A percentile compares a stretch with the other conserved stretches of the same genome.
Conservation (phyloP, 1,284 basidiomycete species). For the Athelia sp. region DNA sequence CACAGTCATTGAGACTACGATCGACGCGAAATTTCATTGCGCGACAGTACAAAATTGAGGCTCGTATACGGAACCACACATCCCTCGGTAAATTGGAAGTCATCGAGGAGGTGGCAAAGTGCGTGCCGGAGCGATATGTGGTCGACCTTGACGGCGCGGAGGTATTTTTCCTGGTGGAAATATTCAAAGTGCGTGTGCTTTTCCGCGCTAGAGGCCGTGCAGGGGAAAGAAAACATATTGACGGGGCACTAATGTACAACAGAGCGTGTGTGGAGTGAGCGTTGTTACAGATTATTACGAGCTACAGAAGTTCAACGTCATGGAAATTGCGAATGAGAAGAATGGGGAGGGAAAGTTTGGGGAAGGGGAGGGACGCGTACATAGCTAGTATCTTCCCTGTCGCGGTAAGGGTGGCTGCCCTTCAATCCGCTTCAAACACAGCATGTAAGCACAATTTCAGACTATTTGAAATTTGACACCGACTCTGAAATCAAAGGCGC, state of each 20-base stretch:
- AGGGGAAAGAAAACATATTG: neutral
- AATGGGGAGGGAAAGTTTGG: slow-evolving; percentile 18
- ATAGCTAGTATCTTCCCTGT: too few relatives aligned
- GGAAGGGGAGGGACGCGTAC: slow-evolving; percentile 14
- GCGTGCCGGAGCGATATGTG: slow-evolving; percentile 58
- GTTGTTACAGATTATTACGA: slow-evolving; percentile 67
- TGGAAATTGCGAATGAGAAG: slow-evolving; percentile 50
- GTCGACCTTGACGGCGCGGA: slow-evolving; percentile 66
- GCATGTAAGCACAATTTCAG: neutral
- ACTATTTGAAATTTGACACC: neutral
- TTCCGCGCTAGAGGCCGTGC: slow-evolving; percentile 1
- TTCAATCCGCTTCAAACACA: slow-evolving; percentile 4
- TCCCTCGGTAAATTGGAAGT: slow-evolving; percentile 52
- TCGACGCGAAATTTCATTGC: too few relatives aligned
- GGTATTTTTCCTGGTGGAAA: slow-evolving; percentile 69
- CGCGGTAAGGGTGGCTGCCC: slow-evolving; percentile 5
- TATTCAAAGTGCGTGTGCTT: slow-evolving; percentile 64
- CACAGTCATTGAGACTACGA: neutral
- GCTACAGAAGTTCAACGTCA: slow-evolving; percentile 69
- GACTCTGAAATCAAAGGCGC: slow-evolving; percentile 3
- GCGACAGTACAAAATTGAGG: slow-evolving; percentile 79
- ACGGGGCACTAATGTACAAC: slow-evolving; percentile 4
- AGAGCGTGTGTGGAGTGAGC: slow-evolving; percentile 72
- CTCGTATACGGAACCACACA: slow-evolving; percentile 69
- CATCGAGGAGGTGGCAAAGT: slow-evolving; percentile 63